Conservation (phyloP, 345 rosid species). For the Hibiscus mutabilis region DNA sequence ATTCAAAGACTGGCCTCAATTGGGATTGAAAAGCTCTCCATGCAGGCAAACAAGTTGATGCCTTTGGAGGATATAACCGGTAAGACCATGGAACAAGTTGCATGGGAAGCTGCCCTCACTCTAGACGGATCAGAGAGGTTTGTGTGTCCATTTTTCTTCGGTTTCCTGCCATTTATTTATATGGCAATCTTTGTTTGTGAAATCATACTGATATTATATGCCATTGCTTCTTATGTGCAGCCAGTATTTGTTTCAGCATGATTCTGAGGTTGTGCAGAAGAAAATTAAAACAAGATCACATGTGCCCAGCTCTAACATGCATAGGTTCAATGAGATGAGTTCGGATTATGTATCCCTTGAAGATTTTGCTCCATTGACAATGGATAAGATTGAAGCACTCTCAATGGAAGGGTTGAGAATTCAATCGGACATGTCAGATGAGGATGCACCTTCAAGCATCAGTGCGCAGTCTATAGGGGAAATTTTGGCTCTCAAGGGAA, state of each 20-base stretch:
- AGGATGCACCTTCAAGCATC: constrained; percentile 71
- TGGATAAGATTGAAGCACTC: constrained; percentile 98
- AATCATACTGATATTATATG: constrained; percentile 10
- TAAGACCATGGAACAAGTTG: constrained; percentile 76
- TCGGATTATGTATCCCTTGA: constrained; percentile 82
- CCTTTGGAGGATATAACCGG: constrained; percentile 93
- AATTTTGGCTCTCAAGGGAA: constrained; percentile 65
- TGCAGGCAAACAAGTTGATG: constrained; percentile 87
- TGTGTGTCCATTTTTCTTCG: constrained; percentile 12
- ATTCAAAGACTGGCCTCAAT: constrained; percentile 67
- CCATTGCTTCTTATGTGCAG: constrained; percentile 34
- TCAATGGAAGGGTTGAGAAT: constrained; percentile 89
- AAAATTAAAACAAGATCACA: constrained; percentile 30
- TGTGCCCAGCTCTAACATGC: constrained; percentile 30
- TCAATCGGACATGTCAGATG: constrained; percentile 80
- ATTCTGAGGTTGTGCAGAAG: constrained; percentile 28
- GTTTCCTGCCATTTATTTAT: constrained; percentile 1
- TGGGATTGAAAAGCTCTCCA: constrained; percentile 92
- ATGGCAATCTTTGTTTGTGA: background rate
- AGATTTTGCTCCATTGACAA: constrained; percentile 93
- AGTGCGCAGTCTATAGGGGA: constrained; percentile 57
- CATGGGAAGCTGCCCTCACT: constrained; percentile 64
- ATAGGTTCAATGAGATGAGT: constrained; percentile 31
- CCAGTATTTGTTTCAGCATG: constrained; percentile 34
- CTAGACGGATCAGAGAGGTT: constrained; percentile 56